Evolutionary conservation across 2,329 filamentous ascomycete species (phyloP), one percentile per base, ranked within the genome.

Genomic region (Arthroderma uncinatum): DNA sequence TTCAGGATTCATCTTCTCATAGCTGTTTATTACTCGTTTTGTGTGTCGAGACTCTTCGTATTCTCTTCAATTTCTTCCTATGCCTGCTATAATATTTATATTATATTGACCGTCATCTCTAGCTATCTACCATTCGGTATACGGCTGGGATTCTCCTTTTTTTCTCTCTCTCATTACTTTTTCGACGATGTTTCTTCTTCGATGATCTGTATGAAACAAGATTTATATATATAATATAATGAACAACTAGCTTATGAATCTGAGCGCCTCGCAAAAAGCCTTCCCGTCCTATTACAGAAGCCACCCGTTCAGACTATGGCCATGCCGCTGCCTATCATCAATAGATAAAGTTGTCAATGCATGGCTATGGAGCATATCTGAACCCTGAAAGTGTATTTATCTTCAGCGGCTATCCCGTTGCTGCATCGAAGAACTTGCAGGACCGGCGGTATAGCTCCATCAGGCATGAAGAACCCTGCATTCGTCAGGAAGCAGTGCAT

Each of bases 1-100:
- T 50, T 52, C 39, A 50, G 25, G 40, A n/a, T 56, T 39, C 19
- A 50, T 52, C 19, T 36, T 53, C 23, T 36, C 39, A 16, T 50
- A 4, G 8, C 23, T 30, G 44, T 25, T 25, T 50, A 25, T 33
- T 50, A 9, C 14, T 50, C 28, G 16, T n/a, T 33, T 50, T 50
- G 40, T 44, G 10, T 14, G 9, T 44, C 25, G 40, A 44, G 40
- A 30, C 5, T 37, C 34, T 50, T 50, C 44, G 25, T 16, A 50
- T 50, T 30, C 23, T 50, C 28, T 25, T 33, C 28, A 30, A 7
- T 50, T n/a, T 19, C 25, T 25, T 42, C 4, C n/a, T 19, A 9
- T 42, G 16, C 1, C 40, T 47, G 40, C 25, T 50, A 50, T 33
- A 50, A 50, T 50, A 50, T 50, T 50, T 33, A 50, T 33, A 33